phyloP scores from a whole-genome alignment of 495 filamentous ascomycete genomes.

The Evansstolkia leycettana region DNA sequence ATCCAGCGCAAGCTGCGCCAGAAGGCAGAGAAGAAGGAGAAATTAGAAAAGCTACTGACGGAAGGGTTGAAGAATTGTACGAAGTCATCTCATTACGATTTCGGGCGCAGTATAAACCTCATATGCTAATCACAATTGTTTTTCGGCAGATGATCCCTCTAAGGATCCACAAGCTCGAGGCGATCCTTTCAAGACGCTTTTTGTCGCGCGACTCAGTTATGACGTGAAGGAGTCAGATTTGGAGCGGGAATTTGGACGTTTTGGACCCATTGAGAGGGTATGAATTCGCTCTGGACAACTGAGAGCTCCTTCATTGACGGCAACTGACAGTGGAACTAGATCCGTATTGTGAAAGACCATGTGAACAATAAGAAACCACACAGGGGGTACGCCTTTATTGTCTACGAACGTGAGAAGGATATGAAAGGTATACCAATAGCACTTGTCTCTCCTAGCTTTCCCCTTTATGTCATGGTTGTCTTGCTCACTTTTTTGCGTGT shows the following conservation, averaged over 20 bases:
- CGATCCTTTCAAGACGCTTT: constrained; percentile 90
- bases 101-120: not conserved
- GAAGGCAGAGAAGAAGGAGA: constrained; percentile 63
- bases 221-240: constrained; percentile 80
- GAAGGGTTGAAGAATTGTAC: constrained; percentile 61
- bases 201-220: constrained; percentile 82
- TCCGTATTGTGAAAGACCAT: constrained; percentile 65
- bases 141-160: constrained; percentile 48
- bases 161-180: constrained; percentile 73
- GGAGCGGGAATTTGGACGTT: constrained; percentile 88
- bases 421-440: constrained; percentile 78
- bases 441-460: not conserved
- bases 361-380: constrained; percentile 75
- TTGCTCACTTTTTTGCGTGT: constrained; percentile 2
- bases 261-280: constrained; percentile 89
- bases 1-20: constrained; percentile 71
- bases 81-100: constrained; percentile 16
- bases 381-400: constrained; percentile 90
- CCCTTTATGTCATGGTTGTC: too few relatives aligned
- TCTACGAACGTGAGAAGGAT: constrained; percentile 94
- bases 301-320: not conserved
- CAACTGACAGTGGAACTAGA: constrained; percentile 37
- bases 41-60: constrained; percentile 45
- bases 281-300: not conserved
- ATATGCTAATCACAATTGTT: not conserved